Percentiles rank a stretch among this genome's conserved stretches.
phyloP scores from a whole-genome alignment of 176 grass and related monocot genomes.

The Aegilops bicornis region DNA sequence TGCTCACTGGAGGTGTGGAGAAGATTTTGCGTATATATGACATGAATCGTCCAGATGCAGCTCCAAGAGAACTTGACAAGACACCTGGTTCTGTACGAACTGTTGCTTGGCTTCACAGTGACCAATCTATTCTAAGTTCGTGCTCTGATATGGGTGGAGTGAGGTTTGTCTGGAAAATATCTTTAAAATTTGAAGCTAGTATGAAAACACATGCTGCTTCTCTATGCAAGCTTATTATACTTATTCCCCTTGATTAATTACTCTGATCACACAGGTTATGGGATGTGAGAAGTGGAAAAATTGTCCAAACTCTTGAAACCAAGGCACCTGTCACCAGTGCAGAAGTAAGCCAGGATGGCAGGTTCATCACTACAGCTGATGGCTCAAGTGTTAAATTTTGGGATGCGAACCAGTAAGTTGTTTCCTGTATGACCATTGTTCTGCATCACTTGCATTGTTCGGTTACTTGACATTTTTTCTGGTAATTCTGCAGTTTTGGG shows the following conservation, averaged over 20 bases:
- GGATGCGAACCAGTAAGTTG: conserved; percentile 90
- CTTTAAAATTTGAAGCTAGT: background rate
- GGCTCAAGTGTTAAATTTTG: conserved; percentile 94
- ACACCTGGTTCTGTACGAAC: conserved; percentile 86
- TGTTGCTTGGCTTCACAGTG: conserved; percentile 92
- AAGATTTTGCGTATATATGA: conserved; percentile 90
- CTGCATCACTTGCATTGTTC: background rate
- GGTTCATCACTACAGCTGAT: conserved; percentile 96
- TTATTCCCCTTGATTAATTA: conserved; percentile 5
- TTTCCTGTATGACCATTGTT: background rate
- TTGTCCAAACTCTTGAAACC: conserved; percentile 97
- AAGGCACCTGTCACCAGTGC: conserved; percentile 87
- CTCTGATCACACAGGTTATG: conserved; percentile 53
- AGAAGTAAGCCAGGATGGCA: conserved; percentile 93
- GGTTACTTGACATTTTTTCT: background rate
- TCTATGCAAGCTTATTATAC: background rate
- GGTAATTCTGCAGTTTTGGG: conserved; percentile 66
- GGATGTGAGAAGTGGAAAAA: conserved; percentile 93
- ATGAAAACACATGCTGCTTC: background rate
- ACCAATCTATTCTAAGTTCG: conserved; percentile 88
- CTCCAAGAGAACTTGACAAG: conserved; percentile 92
- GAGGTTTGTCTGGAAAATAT: conserved; percentile 48
- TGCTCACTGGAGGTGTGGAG: conserved; percentile 95
- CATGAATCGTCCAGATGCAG: conserved; percentile 93
- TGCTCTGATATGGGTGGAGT: conserved; percentile 96